Base-by-base conservation (phyloP, 805 yeast genomes). In the Candida oleophila region DNA sequence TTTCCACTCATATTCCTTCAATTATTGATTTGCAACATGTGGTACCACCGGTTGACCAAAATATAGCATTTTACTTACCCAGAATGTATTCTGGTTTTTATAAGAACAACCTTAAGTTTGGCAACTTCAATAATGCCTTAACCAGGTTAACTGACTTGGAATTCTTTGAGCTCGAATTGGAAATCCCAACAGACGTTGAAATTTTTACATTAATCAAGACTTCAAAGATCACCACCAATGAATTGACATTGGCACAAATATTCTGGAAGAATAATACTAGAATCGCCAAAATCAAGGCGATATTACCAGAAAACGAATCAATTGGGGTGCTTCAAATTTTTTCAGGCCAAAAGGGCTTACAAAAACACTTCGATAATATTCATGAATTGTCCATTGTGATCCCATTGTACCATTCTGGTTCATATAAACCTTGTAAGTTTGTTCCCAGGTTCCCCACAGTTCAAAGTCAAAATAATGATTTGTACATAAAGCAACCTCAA, bases 401-500 rank as follows among this genome's bases (percentile, higher is more conserved):
- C 21, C 95, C 96, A 14, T 70, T 89, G 43, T 77, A 80, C 43
- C 97, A 90, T 58, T 68, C 69, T 22, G 96, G 96, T 4, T 64
- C 73, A 39, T 74, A 76, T 57, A 82, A 78, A 55, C 76, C 80
- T 11, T 75, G 82, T 42, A 82, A 82, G 50, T 87, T 89, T 62
- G 88, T 87, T 15, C 80, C 81, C 16, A 69, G 89, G 44, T 83
- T 78, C 53, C 89, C 94, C 1, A 81, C 92, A 0, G 83, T 86
- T 15, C 82, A 78, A 49, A 77, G 85, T 22, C 82, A 79, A 57
- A 74, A 75, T 38, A 81, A 83, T 50, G 99, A 92, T 61, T 64
- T 89, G 41, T 94, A 92, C 64, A 78, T 94, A 47, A 76, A 81
- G 45, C 89, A 86, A 53, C 99, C 99, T 1, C 98, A 92, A 62